phyloP scores from a whole-genome alignment of 2,329 filamentous ascomycete species.

The Leptographium galeiforme region DNA sequence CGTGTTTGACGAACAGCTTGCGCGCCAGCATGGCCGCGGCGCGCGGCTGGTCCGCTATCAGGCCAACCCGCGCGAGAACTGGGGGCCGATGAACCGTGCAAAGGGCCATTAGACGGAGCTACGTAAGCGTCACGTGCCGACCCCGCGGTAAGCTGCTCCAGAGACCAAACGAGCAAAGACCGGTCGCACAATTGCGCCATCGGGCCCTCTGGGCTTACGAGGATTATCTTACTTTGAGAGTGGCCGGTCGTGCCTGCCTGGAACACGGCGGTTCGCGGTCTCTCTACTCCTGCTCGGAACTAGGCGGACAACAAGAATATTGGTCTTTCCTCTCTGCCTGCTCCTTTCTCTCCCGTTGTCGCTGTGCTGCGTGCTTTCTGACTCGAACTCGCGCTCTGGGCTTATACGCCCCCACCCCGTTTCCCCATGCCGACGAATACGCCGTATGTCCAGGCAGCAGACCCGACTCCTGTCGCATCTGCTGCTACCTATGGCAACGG shows the following conservation, averaged over 20 bases:
- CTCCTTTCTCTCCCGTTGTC: not conserved
- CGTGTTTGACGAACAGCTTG: slow-evolving; percentile 67
- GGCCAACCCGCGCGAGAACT: slow-evolving; percentile 78
- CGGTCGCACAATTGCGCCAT: not conserved
- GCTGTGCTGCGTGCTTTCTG: not conserved
- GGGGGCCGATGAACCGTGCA: slow-evolving; percentile 67
- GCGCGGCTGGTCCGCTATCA: slow-evolving; percentile 72
- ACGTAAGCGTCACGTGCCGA: too few relatives aligned
- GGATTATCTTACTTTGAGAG: not conserved
- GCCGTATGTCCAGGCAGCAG: slow-evolving; percentile 9
- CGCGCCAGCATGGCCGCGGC: slow-evolving; percentile 44
- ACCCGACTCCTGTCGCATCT: not conserved
- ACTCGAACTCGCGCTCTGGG: too few relatives aligned
- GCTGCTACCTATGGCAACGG: slow-evolving; percentile 4
- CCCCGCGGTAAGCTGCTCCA: not conserved
- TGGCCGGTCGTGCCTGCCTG: not conserved
- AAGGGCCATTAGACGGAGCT: slow-evolving; percentile 30
- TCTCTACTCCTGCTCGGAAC: not conserved
- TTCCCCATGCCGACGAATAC: slow-evolving; percentile 7
- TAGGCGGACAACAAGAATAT: too few relatives aligned
- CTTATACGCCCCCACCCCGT: not conserved
- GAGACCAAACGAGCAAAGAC: not conserved
- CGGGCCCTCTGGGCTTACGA: not conserved
- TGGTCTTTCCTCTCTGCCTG: not conserved
- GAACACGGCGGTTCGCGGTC: not conserved